A percentile compares a stretch with the other conserved stretches of the same genome.
These are phyloP conservation scores for Paracorniculantispora psalliotae DNA, from an alignment of 2,329 filamentous ascomycete species.

Conservation along the genomic window DNA sequence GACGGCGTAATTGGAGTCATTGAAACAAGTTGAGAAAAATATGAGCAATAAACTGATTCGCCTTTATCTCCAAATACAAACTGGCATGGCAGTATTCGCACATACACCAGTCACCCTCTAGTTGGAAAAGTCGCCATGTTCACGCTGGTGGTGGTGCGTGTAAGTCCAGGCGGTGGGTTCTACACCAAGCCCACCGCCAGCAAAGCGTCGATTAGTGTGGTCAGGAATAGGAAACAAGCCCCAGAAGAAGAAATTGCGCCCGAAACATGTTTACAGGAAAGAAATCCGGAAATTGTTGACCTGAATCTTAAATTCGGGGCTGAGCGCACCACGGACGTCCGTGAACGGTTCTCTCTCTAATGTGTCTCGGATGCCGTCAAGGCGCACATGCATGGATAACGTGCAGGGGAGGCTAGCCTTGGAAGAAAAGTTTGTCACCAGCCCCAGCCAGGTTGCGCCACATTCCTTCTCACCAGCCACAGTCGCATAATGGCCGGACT, in stretches of 20 bases:
- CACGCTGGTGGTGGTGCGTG: no score
- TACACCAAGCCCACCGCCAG: neutral
- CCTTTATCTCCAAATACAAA: no score
- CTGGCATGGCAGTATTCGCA: no score
- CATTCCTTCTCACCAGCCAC: neutral
- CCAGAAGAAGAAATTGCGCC: neutral
- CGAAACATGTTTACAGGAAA: neutral
- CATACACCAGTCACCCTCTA: no score
- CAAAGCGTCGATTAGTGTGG: neutral
- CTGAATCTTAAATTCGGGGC: conserved; percentile 9
- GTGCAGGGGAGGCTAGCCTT: neutral
- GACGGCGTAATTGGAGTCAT: no score
- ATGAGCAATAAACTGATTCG: no score
- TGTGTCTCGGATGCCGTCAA: conserved; percentile 9
- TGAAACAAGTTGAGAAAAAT: no score
- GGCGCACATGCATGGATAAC: neutral
- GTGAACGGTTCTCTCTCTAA: conserved; percentile 8
- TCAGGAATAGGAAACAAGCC: neutral
- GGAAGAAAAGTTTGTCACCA: neutral
- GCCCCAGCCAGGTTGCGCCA: neutral
- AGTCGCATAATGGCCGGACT: neutral
- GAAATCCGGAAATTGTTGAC: neutral
- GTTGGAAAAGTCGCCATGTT: no score
- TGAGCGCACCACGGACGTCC: conserved; percentile 11
- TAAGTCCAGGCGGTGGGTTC: neutral